Evolutionary conservation across 1,139 yeast genomes (phyloP), one percentile per base, ranked within the genome.

Genomic region (Geotrichum phurueaensis): DNA sequence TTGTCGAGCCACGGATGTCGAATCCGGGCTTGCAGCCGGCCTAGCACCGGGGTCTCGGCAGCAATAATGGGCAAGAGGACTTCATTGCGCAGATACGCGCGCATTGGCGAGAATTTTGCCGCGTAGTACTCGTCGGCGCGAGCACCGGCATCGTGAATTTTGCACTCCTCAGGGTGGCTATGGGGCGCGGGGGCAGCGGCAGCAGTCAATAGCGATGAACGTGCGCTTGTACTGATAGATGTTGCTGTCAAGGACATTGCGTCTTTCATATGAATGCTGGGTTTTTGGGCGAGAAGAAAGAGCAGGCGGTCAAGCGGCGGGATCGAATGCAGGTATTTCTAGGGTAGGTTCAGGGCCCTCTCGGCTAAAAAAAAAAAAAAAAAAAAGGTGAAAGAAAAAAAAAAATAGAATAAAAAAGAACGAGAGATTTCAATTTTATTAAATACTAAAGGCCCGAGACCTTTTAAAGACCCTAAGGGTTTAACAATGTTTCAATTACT

Each of bases 1-100:
- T 79, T 71, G 73, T 91, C 97, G 60, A 86, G 75, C 36, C 75
- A 62, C 2, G 84, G 81, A 6, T 39, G 45, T 18, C 45, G 45
- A 2, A 39, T 39, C 18, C 45, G 45, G 6, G 45, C 20, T 6
- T 39, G 45, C 18, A 39, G n/a, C 20, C 45, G 45, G 18, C 18
- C 18, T 18, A 39, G 45, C 20, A 39, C 45, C 4, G 45, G 45
- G 7, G 45, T 39, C n/a, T 39, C 45, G 45, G 45, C 15, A 2
- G 18, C 9, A 2, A 39, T 39, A 1, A 39, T 39, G 20, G 45
- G 45, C 45, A 39, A 6, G 20, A 39, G n/a, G 15, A 39, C 45
- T 18, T 39, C 6, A 6, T 39, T 39, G 45, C 45, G 45, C 45
- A 39, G 45, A 15, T 13, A 39, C 20, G 45, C 18, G 20, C 45